Conservation (phyloP, 371 early-diverging fungal genomes). For the Mortierella sp. region DNA sequence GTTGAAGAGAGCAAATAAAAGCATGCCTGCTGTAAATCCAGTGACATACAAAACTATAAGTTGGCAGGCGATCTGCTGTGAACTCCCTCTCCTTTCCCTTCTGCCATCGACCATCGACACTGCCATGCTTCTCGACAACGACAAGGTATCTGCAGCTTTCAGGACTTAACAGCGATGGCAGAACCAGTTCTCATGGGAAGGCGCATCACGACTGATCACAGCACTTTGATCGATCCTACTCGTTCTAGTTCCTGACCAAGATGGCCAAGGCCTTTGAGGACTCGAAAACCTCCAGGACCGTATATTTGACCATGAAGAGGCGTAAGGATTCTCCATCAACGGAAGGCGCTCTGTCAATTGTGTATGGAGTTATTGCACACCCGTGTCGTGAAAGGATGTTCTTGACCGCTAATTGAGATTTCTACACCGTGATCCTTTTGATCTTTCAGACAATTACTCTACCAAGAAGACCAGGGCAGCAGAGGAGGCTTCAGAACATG, state of each 20-base stretch:
- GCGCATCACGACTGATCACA: not conserved
- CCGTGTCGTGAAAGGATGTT: not conserved
- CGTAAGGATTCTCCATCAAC: slow-evolving; percentile 18
- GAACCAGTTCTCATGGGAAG: not conserved
- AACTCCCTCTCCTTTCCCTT: too few relatives aligned
- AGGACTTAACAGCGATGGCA: not conserved
- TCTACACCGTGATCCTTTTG: not conserved
- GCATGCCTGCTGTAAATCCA: too few relatives aligned
- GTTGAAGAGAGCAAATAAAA: not conserved
- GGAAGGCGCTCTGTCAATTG: too few relatives aligned
- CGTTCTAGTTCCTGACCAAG: slow-evolving; percentile 43
- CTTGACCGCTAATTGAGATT: too few relatives aligned
- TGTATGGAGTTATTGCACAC: too few relatives aligned
- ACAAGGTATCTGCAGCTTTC: slow-evolving; percentile 41
- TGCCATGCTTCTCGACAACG: slow-evolving; percentile 51
- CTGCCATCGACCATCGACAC: not conserved
- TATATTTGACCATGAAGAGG: slow-evolving; percentile 55
- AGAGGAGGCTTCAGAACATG: slow-evolving; percentile 29
- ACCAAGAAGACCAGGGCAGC: slow-evolving; percentile 44
- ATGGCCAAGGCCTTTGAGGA: slow-evolving; percentile 53
- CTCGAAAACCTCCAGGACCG: slow-evolving; percentile 38
- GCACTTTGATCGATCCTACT: not conserved
- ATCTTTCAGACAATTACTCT: slow-evolving; percentile 20
- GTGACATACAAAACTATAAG: too few relatives aligned
- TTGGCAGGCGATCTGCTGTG: too few relatives aligned